Base-by-base conservation (phyloP, 371 early-diverging fungal genomes). In the Phascolomyces articulosus region DNA sequence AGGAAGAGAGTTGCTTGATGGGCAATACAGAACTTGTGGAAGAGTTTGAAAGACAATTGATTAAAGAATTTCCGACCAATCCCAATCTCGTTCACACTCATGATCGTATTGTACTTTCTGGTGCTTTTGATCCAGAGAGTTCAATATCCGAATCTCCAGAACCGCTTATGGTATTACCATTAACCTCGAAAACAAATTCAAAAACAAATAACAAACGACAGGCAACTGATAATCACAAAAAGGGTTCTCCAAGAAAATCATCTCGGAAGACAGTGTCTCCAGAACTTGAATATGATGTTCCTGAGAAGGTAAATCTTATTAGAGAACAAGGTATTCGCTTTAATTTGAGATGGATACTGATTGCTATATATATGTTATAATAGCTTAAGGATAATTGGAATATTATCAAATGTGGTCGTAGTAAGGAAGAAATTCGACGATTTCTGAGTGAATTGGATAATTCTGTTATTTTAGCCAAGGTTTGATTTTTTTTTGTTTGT, bases 1-100 rank as follows among this genome's bases (percentile, higher is more conserved):
- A 92, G 67, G 80, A 85, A 9, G 81, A 79, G 29, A 74, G 78
- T 7, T 83, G 91, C 71, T 66, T 93, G 24, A 65, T 75, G 24
- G 62, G 70, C 63, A 58, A 69, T 18, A 56, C 75, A 18, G 26
- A 23, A 2, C 40, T 59, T 16, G 26, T 65, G 27, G 58, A 78
- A 23, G 29, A 74, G n/a, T 48, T 70, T 53, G 62, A 60, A 18
- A 70, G 69, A 48, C 15, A 71, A 20, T 8, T 66, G 24, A 26
- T 21, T 51, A 38, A 58, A 23, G 40, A 28, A 62, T 53, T 60
- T 55, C 59, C 53, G n/a, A 38, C 44, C 18, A 16, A 38, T 7
- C 29, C 34, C 8, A 55, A 41, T 40, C 47, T 58, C 18, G n/a
- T 62, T 18, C 27, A 10, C 23, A 41, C 31, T 6, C 40, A 26